Base-by-base conservation (phyloP, 2,329 filamentous ascomycete genomes). In the Amauroascus verrucosus region DNA sequence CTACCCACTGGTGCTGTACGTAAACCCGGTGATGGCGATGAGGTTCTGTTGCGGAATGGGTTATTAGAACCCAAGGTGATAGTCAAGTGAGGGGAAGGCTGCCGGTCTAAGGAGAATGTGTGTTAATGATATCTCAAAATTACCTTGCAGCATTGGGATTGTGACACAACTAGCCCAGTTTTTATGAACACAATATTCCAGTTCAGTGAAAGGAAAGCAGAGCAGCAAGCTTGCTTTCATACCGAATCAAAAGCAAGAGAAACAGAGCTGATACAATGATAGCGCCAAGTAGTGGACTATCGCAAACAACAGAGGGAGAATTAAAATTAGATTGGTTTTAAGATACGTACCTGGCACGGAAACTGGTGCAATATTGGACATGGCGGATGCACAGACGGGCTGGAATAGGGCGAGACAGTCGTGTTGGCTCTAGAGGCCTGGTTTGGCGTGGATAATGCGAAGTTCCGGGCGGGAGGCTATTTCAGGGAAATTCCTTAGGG, bases 11-110 rank as follows among this genome's bases (percentile, higher is more conserved):
- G 58, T 18, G 54, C 65, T 45, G 61, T 60, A 49, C 62, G 63
- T 51, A 66, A 64, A 44, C 61, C 60, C 46, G 60, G 61, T 3
- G 68, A 58, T 14, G 70, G 70, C 32, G 72, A 73, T 40, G 70
- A 57, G 16, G 72, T 66, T 53, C 71, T 72, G 57, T 75, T 76
- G 60, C 74, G 67, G 56, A 77, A 77, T 11, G 74, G 74, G 54
- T 76, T 76, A 57, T 76, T 76, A 37, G 74, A 76, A 30, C 62
- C 68, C 60, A 72, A 61, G 54, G 64, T 69, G 54, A 64, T 61
- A 11, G 63, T 59, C 45, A 60, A 30, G 35, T 60, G 63, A 9
- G 67, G 66, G 20, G 66, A 68, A 9, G 62, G 51, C 56, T 68
- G 66, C 59, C 63, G 62, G 56, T 66, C 63, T 64, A 54, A 51